These are phyloP conservation scores for Dunaliella primolecta DNA, from an alignment of 139 green algal species.

Conservation along the genomic window DNA sequence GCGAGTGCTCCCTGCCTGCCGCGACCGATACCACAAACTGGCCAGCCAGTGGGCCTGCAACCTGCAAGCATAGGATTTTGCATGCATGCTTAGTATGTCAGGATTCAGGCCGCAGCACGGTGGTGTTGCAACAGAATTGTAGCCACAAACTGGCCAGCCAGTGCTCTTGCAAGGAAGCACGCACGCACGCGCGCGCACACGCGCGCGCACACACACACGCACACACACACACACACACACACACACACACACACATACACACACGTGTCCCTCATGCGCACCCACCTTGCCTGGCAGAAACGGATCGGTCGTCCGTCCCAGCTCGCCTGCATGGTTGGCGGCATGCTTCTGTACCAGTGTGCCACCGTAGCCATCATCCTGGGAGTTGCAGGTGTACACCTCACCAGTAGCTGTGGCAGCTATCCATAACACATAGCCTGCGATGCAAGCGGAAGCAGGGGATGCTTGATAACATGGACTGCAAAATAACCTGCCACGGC, in stretches of 20 bases:
- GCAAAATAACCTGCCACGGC: background rate
- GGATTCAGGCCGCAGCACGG: too few species aligned
- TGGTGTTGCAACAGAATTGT: too few species aligned
- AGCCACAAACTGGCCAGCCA: too few species aligned
- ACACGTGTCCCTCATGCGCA: too few species aligned
- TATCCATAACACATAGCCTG: slow-evolving; percentile 57
- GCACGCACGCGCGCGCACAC: slow-evolving; percentile 8
- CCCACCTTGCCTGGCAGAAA: slow-evolving; percentile 18
- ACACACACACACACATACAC: slow-evolving; percentile 12
- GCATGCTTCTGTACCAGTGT: slow-evolving; percentile 42
- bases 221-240: slow-evolving; percentile 17
- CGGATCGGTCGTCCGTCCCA: slow-evolving; percentile 35
- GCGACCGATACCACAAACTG: slow-evolving; percentile 41
- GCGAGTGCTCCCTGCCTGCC: slow-evolving; percentile 47
- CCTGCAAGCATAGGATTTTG: slow-evolving; percentile 23
- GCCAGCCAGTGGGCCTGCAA: slow-evolving; percentile 12
- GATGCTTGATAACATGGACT: slow-evolving; percentile 1
- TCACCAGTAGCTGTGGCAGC: slow-evolving; percentile 40
- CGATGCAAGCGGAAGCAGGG: too few species aligned
- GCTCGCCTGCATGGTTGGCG: slow-evolving; percentile 36
- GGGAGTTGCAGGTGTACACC: slow-evolving; percentile 52
- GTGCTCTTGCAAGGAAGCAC: background rate
- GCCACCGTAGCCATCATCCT: slow-evolving; percentile 52
- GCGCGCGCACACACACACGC: slow-evolving; percentile 11
- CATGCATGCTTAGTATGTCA: too few species aligned